Percentiles rank a stretch among this genome's conserved stretches.
phyloP scores from a whole-genome alignment of 2,329 filamentous ascomycete genomes.

The Zelopaecilomyces penicillatus region DNA sequence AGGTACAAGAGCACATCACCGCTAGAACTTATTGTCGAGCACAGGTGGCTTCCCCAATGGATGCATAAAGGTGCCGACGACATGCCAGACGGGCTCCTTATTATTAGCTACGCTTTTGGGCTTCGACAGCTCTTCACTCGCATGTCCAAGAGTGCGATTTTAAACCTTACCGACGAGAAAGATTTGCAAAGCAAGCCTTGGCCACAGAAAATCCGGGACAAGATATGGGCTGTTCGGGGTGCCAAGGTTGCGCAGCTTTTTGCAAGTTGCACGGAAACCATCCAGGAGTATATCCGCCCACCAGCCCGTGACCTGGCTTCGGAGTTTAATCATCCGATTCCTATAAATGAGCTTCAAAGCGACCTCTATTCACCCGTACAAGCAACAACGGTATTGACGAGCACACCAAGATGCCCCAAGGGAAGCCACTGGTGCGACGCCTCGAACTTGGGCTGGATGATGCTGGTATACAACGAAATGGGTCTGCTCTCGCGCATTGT shows the following conservation, averaged over 20 bases:
- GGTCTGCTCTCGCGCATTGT: slow-evolving; percentile 34
- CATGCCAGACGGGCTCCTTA: slow-evolving; percentile 40
- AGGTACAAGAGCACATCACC: slow-evolving; percentile 44
- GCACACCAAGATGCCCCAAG: slow-evolving; percentile 38
- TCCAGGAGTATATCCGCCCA: slow-evolving; percentile 37
- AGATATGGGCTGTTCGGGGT: slow-evolving; percentile 38
- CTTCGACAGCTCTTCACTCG: slow-evolving; percentile 38
- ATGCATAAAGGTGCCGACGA: slow-evolving; percentile 38
- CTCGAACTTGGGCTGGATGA: slow-evolving; percentile 44
- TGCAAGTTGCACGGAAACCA: slow-evolving; percentile 33
- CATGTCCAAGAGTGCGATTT: slow-evolving; percentile 40
- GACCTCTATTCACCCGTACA: slow-evolving; percentile 9
- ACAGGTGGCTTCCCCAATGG: slow-evolving; percentile 45
- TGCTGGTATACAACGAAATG: slow-evolving; percentile 42
- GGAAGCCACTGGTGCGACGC: slow-evolving; percentile 44
- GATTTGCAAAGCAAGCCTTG: slow-evolving; percentile 36
- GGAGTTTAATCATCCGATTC: slow-evolving; percentile 10
- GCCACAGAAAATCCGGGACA: slow-evolving; percentile 39
- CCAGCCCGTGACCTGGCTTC: slow-evolving; percentile 16
- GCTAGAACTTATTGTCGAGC: slow-evolving; percentile 41
- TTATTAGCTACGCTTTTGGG: slow-evolving; percentile 47
- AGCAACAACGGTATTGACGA: slow-evolving; percentile 22
- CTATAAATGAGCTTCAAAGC: slow-evolving; percentile 14
- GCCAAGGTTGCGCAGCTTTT: slow-evolving; percentile 44
- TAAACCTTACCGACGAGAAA: slow-evolving; percentile 35